Percentiles rank a stretch among this genome's conserved stretches.
Evolutionary conservation across 805 yeast genomes (phyloP).

Genomic region (Scheffersomyces lignosus): DNA sequence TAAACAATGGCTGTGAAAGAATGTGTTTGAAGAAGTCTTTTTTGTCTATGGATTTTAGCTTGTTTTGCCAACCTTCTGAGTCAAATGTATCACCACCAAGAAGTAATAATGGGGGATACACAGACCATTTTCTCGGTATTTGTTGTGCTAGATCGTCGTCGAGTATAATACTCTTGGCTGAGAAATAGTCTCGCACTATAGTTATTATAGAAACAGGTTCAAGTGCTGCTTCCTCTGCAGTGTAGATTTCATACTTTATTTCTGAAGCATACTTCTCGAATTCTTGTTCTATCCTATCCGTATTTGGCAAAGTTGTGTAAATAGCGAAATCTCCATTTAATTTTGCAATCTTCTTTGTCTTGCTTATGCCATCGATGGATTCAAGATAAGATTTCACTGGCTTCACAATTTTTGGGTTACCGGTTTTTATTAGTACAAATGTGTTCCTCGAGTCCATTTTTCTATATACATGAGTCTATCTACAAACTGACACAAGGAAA

Average conservation of each 20-base stretch:
- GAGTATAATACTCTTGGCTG: background rate
- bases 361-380: conserved; percentile 12
- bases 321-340: conserved; percentile 8
- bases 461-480: too few species aligned
- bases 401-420: conserved; percentile 17
- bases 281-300: background rate
- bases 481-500: too few species aligned
- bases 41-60: conserved; percentile 5
- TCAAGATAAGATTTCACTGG: conserved; percentile 20
- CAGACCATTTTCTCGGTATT: conserved; percentile 55
- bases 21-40: conserved; percentile 13
- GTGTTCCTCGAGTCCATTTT: too few species aligned
- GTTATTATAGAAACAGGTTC: background rate
- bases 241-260: background rate
- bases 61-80: conserved; percentile 29
- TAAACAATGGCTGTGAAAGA: conserved; percentile 6
- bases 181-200: background rate
- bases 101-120: conserved; percentile 68
- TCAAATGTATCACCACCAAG: conserved; percentile 53
- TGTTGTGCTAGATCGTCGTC: background rate
- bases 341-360: conserved; percentile 15
- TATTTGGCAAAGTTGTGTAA: conserved; percentile 11
- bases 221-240: background rate
- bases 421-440: conserved; percentile 3
- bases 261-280: background rate